A percentile compares a stretch with the other conserved stretches of the same genome.
Evolutionary conservation across 2,329 filamentous ascomycete genomes (phyloP).

Genomic region (Esteya vermicola): DNA sequence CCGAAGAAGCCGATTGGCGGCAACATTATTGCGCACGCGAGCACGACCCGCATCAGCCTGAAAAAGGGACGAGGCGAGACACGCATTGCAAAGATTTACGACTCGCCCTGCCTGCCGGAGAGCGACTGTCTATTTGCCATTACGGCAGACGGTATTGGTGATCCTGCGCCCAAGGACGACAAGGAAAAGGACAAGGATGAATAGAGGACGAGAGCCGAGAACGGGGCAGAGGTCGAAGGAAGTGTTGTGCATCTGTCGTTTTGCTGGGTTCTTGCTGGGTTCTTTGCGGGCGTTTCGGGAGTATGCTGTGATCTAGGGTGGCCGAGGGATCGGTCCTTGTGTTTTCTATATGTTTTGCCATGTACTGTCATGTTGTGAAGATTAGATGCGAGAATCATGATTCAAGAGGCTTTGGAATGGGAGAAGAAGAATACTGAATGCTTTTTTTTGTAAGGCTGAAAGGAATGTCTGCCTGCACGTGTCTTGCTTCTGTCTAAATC

Average conservation of each 20-base stretch:
- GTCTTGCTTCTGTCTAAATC: too few species aligned
- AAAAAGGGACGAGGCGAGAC: slow-evolving; percentile 96
- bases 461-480: too few species aligned
- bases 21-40: slow-evolving; percentile 97
- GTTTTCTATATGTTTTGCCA: neutral
- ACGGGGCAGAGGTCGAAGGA: neutral
- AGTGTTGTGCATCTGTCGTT: too few species aligned
- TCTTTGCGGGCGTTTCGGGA: neutral
- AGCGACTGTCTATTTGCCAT: slow-evolving; percentile 96
- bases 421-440: too few species aligned
- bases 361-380: too few species aligned
- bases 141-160: slow-evolving; percentile 90
- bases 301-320: neutral
- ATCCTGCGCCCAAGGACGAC: slow-evolving; percentile 93
- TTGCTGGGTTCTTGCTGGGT: neutral
- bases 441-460: too few species aligned
- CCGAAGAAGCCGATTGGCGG: slow-evolving; percentile 98
- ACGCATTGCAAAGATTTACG: slow-evolving; percentile 96
- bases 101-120: slow-evolving; percentile 92
- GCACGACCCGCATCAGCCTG: slow-evolving; percentile 82
- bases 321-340: neutral
- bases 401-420: too few species aligned
- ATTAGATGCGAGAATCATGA: neutral
- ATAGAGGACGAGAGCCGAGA: neutral
- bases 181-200: slow-evolving; percentile 34